Conservation (phyloP, 1,139 yeast genomes). For the Komagataea norvegica region DNA sequence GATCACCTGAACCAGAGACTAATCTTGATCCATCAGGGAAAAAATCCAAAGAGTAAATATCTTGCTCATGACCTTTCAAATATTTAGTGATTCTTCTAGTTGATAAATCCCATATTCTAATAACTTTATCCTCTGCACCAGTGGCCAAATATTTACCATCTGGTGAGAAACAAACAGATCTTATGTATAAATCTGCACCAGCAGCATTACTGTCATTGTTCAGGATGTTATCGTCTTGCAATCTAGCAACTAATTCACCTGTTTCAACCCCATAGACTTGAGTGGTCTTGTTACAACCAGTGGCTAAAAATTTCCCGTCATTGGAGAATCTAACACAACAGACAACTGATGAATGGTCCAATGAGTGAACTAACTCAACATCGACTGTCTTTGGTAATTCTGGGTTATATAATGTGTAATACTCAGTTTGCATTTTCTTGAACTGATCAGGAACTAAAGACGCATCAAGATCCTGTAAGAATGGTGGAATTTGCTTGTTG, state of each 20-base stretch:
- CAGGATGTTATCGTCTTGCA: constrained; percentile 70
- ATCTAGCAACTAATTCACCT: constrained; percentile 83
- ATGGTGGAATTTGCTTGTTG: constrained; percentile 74
- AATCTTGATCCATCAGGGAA: constrained; percentile 93
- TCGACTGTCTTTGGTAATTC: constrained; percentile 72
- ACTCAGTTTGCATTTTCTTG: constrained; percentile 82
- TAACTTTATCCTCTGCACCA: constrained; percentile 96
- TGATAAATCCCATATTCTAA: constrained; percentile 93
- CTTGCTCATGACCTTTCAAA: constrained; percentile 95
- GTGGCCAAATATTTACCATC: constrained; percentile 95
- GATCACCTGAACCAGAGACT: constrained; percentile 95
- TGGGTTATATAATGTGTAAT: constrained; percentile 88
- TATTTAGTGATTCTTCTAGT: constrained; percentile 83
- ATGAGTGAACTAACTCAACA: constrained; percentile 82
- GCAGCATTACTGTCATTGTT: constrained; percentile 30
- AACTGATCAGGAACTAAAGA: constrained; percentile 70
- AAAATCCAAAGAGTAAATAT: constrained; percentile 91
- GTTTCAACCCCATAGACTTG: constrained; percentile 91
- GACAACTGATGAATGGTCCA: constrained; percentile 90
- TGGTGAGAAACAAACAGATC: constrained; percentile 95
- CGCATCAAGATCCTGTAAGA: constrained; percentile 77
- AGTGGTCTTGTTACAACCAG: constrained; percentile 95
- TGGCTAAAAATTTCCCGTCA: constrained; percentile 91
- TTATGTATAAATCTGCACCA: constrained; percentile 75
- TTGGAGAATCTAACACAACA: constrained; percentile 93